Evolutionary conservation across 2,329 filamentous ascomycete species (phyloP).

Genomic region (Pseudogymnoascus sp.): DNA sequence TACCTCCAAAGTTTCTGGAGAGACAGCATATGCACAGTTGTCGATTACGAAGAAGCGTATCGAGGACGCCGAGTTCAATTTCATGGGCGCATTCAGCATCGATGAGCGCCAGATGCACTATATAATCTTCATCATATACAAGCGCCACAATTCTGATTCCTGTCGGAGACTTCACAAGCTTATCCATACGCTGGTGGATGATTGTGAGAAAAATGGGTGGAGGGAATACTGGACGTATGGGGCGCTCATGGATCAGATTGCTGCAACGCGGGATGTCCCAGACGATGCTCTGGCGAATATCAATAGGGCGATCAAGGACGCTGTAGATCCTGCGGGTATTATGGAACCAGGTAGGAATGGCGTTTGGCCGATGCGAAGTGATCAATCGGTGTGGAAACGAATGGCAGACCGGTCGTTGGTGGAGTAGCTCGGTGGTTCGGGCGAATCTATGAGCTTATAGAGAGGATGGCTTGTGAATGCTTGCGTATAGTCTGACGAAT

Average conservation of each 20-base stretch:
- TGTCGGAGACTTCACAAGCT: slow-evolving; percentile 31
- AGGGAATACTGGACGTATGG: slow-evolving; percentile 40
- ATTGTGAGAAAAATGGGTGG: slow-evolving; percentile 34
- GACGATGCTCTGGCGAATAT: slow-evolving; percentile 34
- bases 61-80: slow-evolving; percentile 39
- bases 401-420: neutral
- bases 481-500: neutral
- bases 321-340: slow-evolving; percentile 39
- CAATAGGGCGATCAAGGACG: slow-evolving; percentile 38
- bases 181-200: slow-evolving; percentile 33
- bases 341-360: slow-evolving; percentile 38
- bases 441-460: neutral
- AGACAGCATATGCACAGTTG: slow-evolving; percentile 38
- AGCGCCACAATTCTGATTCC: slow-evolving; percentile 33
- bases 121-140: slow-evolving; percentile 45
- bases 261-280: slow-evolving; percentile 35
- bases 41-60: slow-evolving; percentile 32
- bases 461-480: neutral
- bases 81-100: slow-evolving; percentile 42
- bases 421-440: neutral
- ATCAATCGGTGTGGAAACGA: neutral
- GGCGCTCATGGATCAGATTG: slow-evolving; percentile 37
- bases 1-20: slow-evolving; percentile 39
- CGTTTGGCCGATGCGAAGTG: slow-evolving; percentile 29
- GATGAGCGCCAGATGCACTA: slow-evolving; percentile 47